Conservation (phyloP, 371 early-diverging fungal genomes). For the Mortierella sp. region DNA sequence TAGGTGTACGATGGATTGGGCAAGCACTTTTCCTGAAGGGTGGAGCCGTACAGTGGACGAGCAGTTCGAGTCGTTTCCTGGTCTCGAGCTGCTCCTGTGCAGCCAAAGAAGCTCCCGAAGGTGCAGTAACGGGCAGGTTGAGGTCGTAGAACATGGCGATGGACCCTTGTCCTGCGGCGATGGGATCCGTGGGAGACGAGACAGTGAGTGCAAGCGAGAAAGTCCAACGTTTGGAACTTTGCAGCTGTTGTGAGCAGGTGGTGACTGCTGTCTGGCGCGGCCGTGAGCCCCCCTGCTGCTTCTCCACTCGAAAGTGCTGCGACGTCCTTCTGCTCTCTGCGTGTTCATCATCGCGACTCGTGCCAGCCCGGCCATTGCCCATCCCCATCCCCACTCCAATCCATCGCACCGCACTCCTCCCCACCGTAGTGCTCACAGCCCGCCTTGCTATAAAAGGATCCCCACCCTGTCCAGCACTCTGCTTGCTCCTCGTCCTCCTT, state of each 20-base stretch:
- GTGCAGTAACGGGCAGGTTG: conserved; percentile 39
- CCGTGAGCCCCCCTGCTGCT: no score
- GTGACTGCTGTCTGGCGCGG: no score
- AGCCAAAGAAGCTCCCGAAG: conserved; percentile 36
- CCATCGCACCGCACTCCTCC: no score
- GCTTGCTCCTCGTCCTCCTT: no score
- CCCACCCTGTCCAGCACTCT: no score
- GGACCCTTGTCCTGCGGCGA: conserved; percentile 1
- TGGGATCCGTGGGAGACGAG: neutral
- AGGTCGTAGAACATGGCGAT: conserved; percentile 49
- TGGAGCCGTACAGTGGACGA: conserved; percentile 37
- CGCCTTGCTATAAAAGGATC: no score
- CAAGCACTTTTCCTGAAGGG: no score
- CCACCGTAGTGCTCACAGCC: no score
- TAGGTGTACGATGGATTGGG: no score
- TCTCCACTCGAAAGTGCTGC: conserved; percentile 5
- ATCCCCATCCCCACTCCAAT: neutral
- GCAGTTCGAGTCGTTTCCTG: conserved; percentile 45
- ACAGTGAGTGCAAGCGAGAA: neutral
- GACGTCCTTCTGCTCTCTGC: neutral
- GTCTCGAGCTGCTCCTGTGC: conserved; percentile 52
- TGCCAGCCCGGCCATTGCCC: neutral
- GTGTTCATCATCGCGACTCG: neutral
- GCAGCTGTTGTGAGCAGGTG: neutral
- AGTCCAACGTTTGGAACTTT: neutral